phyloP scores from a whole-genome alignment of 2,329 filamentous ascomycete species.

The Ceratocystis colombiana region DNA sequence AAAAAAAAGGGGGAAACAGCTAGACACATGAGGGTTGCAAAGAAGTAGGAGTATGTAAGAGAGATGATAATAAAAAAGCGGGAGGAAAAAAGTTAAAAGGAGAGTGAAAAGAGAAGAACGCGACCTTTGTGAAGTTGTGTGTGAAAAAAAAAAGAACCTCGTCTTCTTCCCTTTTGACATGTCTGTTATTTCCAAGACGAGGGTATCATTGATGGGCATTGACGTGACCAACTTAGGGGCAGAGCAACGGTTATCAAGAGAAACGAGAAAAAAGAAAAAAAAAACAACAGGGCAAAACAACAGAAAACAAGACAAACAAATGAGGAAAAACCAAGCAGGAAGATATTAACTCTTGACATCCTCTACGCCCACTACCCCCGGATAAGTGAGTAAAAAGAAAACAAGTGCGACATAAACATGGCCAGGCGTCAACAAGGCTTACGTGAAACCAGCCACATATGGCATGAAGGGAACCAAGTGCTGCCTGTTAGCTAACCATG shows the following conservation, averaged over 20 bases:
- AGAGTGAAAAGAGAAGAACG: conserved; percentile 14
- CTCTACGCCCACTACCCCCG: conserved; percentile 11
- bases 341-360: conserved; percentile 15
- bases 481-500: conserved; percentile 3
- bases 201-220: conserved; percentile 20
- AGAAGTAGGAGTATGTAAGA: conserved; percentile 12
- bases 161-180: conserved; percentile 14
- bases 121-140: conserved; percentile 8
- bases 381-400: conserved; percentile 9
- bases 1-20: conserved; percentile 1
- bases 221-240: conserved; percentile 14
- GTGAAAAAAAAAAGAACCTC: conserved; percentile 10
- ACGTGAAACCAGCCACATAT: conserved; percentile 2
- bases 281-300: neutral
- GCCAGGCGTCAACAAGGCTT: conserved; percentile 11
- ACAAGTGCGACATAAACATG: conserved; percentile 9
- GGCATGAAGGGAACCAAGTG: neutral
- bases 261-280: conserved; percentile 18
- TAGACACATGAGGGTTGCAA: conserved; percentile 9
- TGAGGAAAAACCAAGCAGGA: conserved; percentile 2
- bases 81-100: conserved; percentile 2
- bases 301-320: neutral
- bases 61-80: conserved; percentile 10
- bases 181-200: conserved; percentile 20
- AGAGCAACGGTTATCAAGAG: conserved; percentile 13